These are phyloP conservation scores for Coelastrella sp. DNA, from an alignment of 139 green algal species.

Conservation along the genomic window DNA sequence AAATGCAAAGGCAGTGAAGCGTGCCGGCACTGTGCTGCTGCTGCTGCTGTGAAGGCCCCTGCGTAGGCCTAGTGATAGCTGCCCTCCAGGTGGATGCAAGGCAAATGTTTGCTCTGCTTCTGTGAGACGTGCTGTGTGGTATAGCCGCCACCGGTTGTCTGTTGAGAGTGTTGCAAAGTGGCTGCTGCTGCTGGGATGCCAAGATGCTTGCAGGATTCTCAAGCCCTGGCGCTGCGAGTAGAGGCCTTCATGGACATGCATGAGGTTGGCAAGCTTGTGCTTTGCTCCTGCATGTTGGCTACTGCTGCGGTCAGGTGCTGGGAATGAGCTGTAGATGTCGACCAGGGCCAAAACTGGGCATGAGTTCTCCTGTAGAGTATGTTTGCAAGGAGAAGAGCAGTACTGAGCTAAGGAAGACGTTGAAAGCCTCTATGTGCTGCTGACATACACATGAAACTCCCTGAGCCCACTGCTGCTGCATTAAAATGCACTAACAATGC, in stretches of 20 bases:
- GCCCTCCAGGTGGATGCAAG: background rate
- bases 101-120: constrained; percentile 49
- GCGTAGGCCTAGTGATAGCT: background rate
- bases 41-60: background rate
- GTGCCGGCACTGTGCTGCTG: background rate
- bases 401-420: too few species aligned
- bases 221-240: constrained; percentile 23
- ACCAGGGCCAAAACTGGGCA: constrained; percentile 37
- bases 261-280: constrained; percentile 11
- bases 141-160: constrained; percentile 48
- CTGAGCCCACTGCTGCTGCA: too few species aligned
- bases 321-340: constrained; percentile 41
- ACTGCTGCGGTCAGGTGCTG: background rate
- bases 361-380: constrained; percentile 5
- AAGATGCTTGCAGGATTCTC: constrained; percentile 45
- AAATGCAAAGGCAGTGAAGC: constrained; percentile 43
- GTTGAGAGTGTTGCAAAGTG: constrained; percentile 47
- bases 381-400: background rate
- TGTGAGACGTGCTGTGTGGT: background rate
- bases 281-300: background rate
- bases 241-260: constrained; percentile 30
- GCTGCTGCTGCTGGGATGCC: constrained; percentile 41
- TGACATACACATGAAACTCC: too few species aligned
- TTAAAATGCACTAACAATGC: too few species aligned
- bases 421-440: too few species aligned